Evolutionary conservation across 371 early-diverging fungal species (phyloP).

Genomic region (Circinella umbellata): DNA sequence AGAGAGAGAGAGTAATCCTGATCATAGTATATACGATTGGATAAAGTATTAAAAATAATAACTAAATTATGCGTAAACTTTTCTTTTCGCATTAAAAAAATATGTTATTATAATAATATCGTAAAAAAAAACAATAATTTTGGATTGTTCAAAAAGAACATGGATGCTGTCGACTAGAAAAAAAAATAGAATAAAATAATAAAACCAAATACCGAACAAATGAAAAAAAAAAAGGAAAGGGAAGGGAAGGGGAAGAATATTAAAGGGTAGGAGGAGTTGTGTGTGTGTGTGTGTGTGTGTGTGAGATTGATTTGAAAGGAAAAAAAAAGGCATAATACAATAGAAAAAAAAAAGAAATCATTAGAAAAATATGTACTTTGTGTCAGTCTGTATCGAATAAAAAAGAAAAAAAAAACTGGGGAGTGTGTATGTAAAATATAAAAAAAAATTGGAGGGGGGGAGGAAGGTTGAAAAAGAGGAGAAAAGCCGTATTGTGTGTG

Average conservation of each 20-base stretch:
- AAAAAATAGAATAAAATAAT: not conserved
- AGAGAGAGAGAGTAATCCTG: no score
- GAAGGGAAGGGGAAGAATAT: constrained; percentile 3
- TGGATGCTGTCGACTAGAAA: constrained; percentile 11
- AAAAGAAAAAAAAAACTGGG: no score
- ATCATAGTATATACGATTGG: no score
- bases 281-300: not conserved
- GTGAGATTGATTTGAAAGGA: no score
- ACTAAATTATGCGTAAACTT: no score
- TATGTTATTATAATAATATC: no score
- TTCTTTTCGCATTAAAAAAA: no score
- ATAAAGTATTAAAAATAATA: no score
- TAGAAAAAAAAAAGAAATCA: constrained; percentile 2
- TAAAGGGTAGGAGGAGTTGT: not conserved
- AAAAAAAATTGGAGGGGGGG: not conserved
- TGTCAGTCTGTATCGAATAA: no score
- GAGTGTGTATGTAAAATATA: constrained; percentile 3
- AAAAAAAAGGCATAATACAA: constrained; percentile 7
- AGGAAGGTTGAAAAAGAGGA: not conserved
- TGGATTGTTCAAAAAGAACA: not conserved
- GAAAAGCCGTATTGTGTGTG: constrained; percentile 10
- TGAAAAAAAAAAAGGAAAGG: not conserved
- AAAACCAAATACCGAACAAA: constrained; percentile 14
- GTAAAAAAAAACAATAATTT: not conserved
- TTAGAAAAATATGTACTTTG: constrained; percentile 11